Percentiles rank a stretch among this genome's conserved stretches.
phyloP scores from a whole-genome alignment of 805 yeast species.

The Wickerhamomyces chaumierensis region DNA sequence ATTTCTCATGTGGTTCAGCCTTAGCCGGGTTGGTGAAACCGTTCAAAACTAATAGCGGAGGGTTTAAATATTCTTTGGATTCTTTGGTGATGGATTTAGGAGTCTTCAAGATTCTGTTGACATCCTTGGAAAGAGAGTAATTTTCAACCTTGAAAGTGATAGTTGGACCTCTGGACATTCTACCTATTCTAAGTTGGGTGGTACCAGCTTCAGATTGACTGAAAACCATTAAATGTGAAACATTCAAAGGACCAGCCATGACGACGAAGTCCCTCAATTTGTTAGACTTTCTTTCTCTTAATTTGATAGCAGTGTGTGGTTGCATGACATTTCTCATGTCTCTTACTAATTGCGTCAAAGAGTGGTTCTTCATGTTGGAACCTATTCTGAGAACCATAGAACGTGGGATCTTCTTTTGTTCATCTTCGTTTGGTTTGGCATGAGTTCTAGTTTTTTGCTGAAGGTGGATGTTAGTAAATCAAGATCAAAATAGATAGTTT shows the following conservation, averaged over 20 bases:
- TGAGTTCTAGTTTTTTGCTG: conserved; percentile 82
- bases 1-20: conserved; percentile 62
- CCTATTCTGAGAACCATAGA: conserved; percentile 94
- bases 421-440: conserved; percentile 51
- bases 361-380: conserved; percentile 60
- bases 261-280: conserved; percentile 87
- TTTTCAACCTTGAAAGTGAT: conserved; percentile 66
- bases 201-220: conserved; percentile 76
- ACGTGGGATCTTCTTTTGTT: conserved; percentile 64
- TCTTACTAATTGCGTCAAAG: conserved; percentile 71
- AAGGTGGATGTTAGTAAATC: conserved; percentile 7
- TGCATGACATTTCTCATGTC: conserved; percentile 89
- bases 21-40: conserved; percentile 67
- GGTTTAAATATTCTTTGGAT: conserved; percentile 47
- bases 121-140: conserved; percentile 77
- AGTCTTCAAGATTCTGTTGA: conserved; percentile 51
- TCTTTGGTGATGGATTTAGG: conserved; percentile 73
- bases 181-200: conserved; percentile 71
- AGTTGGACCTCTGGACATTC: conserved; percentile 93
- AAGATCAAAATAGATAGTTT: too few species aligned
- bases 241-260: conserved; percentile 97
- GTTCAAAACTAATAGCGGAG: conserved; percentile 87
- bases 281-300: conserved; percentile 79
- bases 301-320: conserved; percentile 88
- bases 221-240: conserved; percentile 78